These are phyloP conservation scores for Asterionellopsis glacialis DNA, from an alignment of 108 stramenopile genomes.

Conservation along the genomic window DNA sequence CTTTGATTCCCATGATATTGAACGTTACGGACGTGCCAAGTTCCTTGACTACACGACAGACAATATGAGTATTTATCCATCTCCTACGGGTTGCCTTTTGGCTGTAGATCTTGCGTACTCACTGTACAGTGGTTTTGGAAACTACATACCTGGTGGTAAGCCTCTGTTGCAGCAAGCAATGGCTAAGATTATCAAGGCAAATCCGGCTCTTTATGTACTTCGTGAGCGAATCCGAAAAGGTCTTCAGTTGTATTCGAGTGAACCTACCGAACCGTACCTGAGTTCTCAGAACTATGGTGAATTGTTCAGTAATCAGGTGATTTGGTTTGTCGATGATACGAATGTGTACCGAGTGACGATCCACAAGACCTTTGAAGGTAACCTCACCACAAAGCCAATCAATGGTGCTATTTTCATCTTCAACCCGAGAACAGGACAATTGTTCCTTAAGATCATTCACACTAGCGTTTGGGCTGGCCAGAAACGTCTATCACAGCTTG, in stretches of 20 bases:
- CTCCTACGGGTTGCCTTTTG: conserved; percentile 95
- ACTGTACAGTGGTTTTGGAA: conserved; percentile 95
- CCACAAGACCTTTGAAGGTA: conserved; percentile 99
- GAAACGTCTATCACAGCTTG: conserved; percentile 97
- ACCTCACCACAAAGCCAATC: conserved; percentile 98
- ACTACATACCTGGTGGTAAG: conserved; percentile 98
- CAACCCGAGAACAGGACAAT: conserved; percentile 97
- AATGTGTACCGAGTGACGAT: conserved; percentile 99
- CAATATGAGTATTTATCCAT: conserved; percentile 99
- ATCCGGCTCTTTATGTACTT: conserved; percentile 99
- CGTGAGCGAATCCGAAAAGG: conserved; percentile 99
- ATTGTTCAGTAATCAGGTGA: conserved; percentile 97
- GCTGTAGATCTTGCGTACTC: conserved; percentile 98
- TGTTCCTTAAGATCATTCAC: conserved; percentile 99
- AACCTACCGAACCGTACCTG: conserved; percentile 99
- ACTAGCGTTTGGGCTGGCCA: conserved; percentile 99
- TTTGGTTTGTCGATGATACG: conserved; percentile 99
- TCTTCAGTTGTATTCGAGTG: conserved; percentile 97
- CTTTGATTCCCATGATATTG: conserved; percentile 99
- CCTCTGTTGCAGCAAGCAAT: conserved; percentile 98
- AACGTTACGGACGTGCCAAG: conserved; percentile 96
- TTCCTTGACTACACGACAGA: conserved; percentile 99
- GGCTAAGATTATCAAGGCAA: conserved; percentile 99
- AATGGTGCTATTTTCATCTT: conserved; percentile 99
- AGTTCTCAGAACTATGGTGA: conserved; percentile 99